A percentile compares a stretch with the other conserved stretches of the same genome.
Evolutionary conservation across 305 asterid genomes (phyloP).

Genomic region (Rubia tinctorum): DNA sequence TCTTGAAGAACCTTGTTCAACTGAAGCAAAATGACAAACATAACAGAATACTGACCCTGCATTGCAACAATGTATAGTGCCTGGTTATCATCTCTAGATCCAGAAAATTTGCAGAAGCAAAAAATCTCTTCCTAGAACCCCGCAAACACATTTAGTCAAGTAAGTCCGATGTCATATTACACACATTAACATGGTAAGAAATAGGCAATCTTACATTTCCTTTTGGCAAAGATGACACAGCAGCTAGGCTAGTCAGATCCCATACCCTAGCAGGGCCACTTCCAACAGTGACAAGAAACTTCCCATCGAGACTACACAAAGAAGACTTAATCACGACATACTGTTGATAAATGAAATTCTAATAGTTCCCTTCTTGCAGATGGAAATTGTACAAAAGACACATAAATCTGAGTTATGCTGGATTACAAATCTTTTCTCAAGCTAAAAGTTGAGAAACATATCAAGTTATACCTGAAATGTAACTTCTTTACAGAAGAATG

Average conservation of each 20-base stretch:
- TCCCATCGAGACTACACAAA: constrained; percentile 77
- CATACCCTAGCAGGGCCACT: constrained; percentile 88
- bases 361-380: background rate
- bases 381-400: background rate
- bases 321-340: constrained; percentile 1
- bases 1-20: constrained; percentile 8
- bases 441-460: constrained; percentile 6
- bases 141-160: constrained; percentile 18
- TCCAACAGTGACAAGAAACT: constrained; percentile 85
- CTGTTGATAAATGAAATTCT: background rate
- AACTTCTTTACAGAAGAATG: constrained; percentile 84
- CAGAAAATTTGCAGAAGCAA: constrained; percentile 74
- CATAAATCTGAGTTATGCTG: background rate
- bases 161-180: constrained; percentile 5
- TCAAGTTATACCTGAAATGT: constrained; percentile 70
- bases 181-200: constrained; percentile 2
- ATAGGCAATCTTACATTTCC: constrained; percentile 48
- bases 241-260: constrained; percentile 54
- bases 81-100: constrained; percentile 44
- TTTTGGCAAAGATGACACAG: constrained; percentile 62
- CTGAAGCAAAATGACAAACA: constrained; percentile 8
- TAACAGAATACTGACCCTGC: constrained; percentile 47
- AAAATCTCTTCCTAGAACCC: constrained; percentile 59
- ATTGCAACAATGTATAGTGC: constrained; percentile 58
- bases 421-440: constrained; percentile 1